Evolutionary conservation across 108 stramenopile species (phyloP).

Genomic region (Nitzschia inconspicua): DNA sequence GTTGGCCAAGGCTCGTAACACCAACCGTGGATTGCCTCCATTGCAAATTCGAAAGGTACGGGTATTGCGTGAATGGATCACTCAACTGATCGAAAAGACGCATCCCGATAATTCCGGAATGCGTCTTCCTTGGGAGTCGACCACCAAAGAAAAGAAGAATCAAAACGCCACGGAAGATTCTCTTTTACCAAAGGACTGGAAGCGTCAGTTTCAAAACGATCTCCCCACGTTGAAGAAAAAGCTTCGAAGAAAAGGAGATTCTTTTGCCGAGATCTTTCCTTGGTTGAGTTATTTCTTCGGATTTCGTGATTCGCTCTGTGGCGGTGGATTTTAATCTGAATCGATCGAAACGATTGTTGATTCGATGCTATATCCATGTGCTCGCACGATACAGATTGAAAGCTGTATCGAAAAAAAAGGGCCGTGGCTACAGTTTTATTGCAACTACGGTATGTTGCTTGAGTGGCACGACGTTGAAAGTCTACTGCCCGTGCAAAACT

Average conservation of each 20-base stretch:
- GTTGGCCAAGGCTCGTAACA: constrained; percentile 1
- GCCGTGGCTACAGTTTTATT: no score
- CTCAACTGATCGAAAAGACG: constrained; percentile 9
- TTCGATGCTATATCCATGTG: no score
- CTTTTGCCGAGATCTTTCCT: constrained; percentile 3
- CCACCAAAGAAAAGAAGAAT: background rate
- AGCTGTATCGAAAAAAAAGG: no score
- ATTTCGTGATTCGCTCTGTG: no score
- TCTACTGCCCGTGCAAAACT: no score
- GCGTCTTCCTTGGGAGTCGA: background rate
- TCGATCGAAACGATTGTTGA: no score
- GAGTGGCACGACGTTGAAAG: no score
- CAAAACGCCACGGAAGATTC: background rate
- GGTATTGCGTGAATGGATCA: constrained; percentile 26
- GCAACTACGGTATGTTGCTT: no score
- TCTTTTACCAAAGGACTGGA: constrained; percentile 26
- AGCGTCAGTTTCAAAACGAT: constrained; percentile 15
- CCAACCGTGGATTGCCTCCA: constrained; percentile 19
- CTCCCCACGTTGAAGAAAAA: constrained; percentile 18
- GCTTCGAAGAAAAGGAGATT: constrained; percentile 14
- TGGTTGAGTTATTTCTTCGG: no score
- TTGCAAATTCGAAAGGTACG: constrained; percentile 32
- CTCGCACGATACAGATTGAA: no score
- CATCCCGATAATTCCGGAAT: background rate
- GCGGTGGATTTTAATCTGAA: no score